A percentile compares a stretch with the other conserved stretches of the same genome.
These are phyloP conservation scores for Collariella sp. DNA, from an alignment of 495 filamentous ascomycete species.

Conservation along the genomic window DNA sequence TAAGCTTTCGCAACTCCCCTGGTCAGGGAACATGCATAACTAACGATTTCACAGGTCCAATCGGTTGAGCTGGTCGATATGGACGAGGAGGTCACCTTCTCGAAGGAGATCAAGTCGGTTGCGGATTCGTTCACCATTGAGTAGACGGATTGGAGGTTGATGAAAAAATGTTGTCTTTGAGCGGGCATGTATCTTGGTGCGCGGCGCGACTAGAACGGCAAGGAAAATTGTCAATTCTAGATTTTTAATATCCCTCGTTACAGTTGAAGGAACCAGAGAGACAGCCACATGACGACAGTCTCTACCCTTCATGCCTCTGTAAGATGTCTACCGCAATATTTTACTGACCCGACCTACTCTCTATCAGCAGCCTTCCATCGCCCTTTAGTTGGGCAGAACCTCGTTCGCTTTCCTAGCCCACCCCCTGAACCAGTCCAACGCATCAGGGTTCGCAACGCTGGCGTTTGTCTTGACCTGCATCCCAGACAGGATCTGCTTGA, in stretches of 20 bases:
- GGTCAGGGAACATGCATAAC: constrained; percentile 17
- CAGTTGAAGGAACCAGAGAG: too few species aligned
- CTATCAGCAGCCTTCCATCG: neutral
- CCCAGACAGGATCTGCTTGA: constrained; percentile 90
- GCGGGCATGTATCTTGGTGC: constrained; percentile 6
- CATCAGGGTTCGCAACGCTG: constrained; percentile 75
- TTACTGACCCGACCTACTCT: too few species aligned
- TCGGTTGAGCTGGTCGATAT: constrained; percentile 66
- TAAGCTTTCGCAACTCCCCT: constrained; percentile 36
- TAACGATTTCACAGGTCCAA: constrained; percentile 46
- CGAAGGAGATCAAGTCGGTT: constrained; percentile 79
- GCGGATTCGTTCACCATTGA: constrained; percentile 77
- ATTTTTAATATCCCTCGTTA: neutral
- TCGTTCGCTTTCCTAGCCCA: constrained; percentile 48
- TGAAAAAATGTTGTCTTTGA: neutral
- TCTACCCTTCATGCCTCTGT: too few species aligned
- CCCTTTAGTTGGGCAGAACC: constrained; percentile 10
- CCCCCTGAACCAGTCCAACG: constrained; percentile 72
- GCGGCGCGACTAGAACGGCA: constrained; percentile 3
- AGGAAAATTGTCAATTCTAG: neutral
- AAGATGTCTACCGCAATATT: too few species aligned
- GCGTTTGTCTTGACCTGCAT: constrained; percentile 76
- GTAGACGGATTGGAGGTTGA: constrained; percentile 33
- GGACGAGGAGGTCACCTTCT: constrained; percentile 75
- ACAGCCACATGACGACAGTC: too few species aligned